Base-by-base conservation (phyloP, 257 asterid species). In the Coffea eugenioides region DNA sequence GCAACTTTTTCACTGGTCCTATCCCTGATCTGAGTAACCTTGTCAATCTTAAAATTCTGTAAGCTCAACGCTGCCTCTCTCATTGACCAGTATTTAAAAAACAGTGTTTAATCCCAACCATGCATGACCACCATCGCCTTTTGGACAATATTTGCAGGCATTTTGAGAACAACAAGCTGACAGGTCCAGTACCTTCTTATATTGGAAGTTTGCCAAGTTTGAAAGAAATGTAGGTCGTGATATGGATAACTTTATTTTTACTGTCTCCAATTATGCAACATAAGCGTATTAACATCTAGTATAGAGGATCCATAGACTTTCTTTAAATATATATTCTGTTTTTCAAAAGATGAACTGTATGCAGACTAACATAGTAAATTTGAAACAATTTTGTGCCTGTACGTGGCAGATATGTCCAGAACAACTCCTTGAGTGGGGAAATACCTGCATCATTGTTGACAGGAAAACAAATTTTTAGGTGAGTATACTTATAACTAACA, bases 1-100 rank as follows among this genome's bases (percentile, higher is more conserved):
- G 92, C 45, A 95, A 95, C 88, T 82, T 86, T 12, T 79, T 93
- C 45, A 80, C 73, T 0, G 98, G 99, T 77, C 70, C 87, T 34
- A 93, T 95, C 56, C 98, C 99, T 11, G 97, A 92, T 84, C 80
- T 95, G 86, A 91, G 94, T 82, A 89, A 62, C 82, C 98, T 93
- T 52, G 90, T 90, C 76, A 92, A 91, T 80, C 85, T 95, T 85
- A 85, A 87, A 86, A 91, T 89, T 75, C 61, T 95, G 99, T 95
- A 91, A 89, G 97, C 79, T 80, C 81, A 73, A 36, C 64, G 46
- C 13, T 27, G 34, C 65, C 12, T 13, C 56, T 57, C 62, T 68
- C 39, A 9, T 71, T 66, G 69, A 27, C 67, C 16, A 49, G 43
- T 25, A 18, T 75, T 56, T 46, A 31, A 31, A 31, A 31, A 31